A percentile compares a stretch with the other conserved stretches of the same genome.
These are phyloP conservation scores for Ustulina deusta DNA, from an alignment of 2,329 filamentous ascomycete genomes.

Conservation along the genomic window DNA sequence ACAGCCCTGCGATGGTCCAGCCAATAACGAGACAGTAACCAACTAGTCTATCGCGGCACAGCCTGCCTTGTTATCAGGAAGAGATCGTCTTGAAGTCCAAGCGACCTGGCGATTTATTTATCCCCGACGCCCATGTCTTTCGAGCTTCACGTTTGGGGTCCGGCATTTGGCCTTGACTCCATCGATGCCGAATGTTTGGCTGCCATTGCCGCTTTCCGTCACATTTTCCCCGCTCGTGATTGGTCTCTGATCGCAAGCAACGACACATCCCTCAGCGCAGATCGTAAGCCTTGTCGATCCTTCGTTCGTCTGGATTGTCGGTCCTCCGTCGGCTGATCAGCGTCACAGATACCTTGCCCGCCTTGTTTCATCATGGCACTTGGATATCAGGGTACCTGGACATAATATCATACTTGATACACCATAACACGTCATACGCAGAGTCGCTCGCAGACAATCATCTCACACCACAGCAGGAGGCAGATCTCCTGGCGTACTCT, in stretches of 20 bases:
- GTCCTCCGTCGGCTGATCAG: conserved; percentile 44
- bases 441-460: conserved; percentile 50
- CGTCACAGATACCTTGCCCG: conserved; percentile 64
- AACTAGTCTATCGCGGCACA: conserved; percentile 11
- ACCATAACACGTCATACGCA: conserved; percentile 50
- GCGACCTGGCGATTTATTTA: neutral
- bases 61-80: conserved; percentile 3
- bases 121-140: conserved; percentile 57
- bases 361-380: conserved; percentile 62
- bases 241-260: conserved; percentile 82
- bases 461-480: conserved; percentile 56
- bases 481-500: conserved; percentile 65
- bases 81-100: neutral
- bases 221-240: conserved; percentile 66
- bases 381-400: conserved; percentile 71
- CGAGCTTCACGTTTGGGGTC: conserved; percentile 90
- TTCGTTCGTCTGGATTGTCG: conserved; percentile 30
- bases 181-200: conserved; percentile 93
- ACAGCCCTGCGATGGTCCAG: conserved; percentile 5
- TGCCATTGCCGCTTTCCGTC: conserved; percentile 79
- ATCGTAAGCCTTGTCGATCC: conserved; percentile 64
- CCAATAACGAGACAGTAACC: conserved; percentile 13
- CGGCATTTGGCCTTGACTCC: conserved; percentile 88
- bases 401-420: conserved; percentile 69
- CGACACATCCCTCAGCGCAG: conserved; percentile 77